Evolutionary conservation across 2,329 filamentous ascomycete species (phyloP).

Genomic region (Didymella glomerata): DNA sequence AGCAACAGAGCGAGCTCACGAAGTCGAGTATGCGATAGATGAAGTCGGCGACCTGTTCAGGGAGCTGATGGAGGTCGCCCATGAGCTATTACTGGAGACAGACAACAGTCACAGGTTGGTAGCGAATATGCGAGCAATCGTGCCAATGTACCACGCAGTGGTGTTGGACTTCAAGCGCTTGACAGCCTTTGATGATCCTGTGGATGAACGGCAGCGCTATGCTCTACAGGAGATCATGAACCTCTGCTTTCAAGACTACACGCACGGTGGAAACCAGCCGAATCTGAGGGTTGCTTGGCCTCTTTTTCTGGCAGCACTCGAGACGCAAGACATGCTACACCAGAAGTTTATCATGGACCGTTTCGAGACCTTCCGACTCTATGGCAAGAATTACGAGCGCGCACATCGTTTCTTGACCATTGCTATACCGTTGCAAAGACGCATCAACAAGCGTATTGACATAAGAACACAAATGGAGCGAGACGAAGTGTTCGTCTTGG

Average conservation of each 20-base stretch:
- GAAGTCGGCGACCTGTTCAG: conserved; percentile 28
- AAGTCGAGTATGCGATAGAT: conserved; percentile 25
- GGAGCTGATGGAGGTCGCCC: conserved; percentile 27
- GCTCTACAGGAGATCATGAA: conserved; percentile 40
- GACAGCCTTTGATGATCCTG: conserved; percentile 20
- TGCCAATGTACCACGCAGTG: conserved; percentile 50
- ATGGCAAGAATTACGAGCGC: conserved; percentile 47
- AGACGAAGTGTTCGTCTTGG: conserved; percentile 16
- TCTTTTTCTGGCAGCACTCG: conserved; percentile 49
- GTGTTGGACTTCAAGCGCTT: conserved; percentile 44
- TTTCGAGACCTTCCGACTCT: conserved; percentile 41
- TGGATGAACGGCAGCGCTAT: conserved; percentile 17
- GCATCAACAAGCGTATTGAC: conserved; percentile 22
- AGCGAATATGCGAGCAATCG: conserved; percentile 48
- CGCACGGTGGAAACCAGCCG: conserved; percentile 45
- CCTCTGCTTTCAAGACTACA: conserved; percentile 46
- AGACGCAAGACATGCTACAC: conserved; percentile 47
- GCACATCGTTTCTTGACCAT: conserved; percentile 40
- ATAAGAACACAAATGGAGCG: conserved; percentile 19
- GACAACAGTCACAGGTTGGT: conserved; percentile 42
- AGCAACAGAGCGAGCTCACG: conserved; percentile 17
- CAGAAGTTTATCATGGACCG: conserved; percentile 48
- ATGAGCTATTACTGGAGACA: conserved; percentile 22
- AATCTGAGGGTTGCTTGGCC: conserved; percentile 49
- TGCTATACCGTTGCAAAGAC: conserved; percentile 32